A percentile compares a stretch with the other conserved stretches of the same genome.
Conservation (phyloP, 2,329 filamentous ascomycete species). For the Chaetomiaceae sp. region DNA sequence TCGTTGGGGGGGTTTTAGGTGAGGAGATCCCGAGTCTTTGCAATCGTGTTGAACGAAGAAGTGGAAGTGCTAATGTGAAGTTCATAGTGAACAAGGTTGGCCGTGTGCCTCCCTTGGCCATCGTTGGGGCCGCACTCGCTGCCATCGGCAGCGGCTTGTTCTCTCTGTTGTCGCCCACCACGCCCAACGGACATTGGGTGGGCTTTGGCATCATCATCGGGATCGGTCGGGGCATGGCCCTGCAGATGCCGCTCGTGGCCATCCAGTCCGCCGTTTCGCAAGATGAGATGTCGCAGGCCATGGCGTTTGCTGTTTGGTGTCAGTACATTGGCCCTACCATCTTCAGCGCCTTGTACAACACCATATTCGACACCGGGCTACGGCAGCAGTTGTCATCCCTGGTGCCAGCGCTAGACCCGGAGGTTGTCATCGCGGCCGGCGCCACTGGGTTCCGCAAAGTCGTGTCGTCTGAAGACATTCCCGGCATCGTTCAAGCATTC, state of each 20-base stretch:
- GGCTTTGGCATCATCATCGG: background rate
- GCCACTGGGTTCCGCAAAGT: background rate
- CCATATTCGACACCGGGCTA: constrained; percentile 21
- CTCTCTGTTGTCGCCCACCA: too few species aligned
- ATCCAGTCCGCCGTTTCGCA: constrained; percentile 14
- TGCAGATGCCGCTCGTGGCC: constrained; percentile 5
- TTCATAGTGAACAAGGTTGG: background rate
- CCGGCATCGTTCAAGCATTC: background rate
- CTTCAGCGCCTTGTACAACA: constrained; percentile 15
- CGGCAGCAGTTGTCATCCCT: background rate
- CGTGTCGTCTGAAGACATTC: background rate
- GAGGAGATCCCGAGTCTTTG: constrained; percentile 7
- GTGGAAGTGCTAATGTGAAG: too few species aligned
- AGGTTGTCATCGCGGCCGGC: constrained; percentile 1
- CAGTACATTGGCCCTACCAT: constrained; percentile 14
- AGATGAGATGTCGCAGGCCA: constrained; percentile 10
- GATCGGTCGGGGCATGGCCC: background rate
- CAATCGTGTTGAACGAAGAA: too few species aligned
- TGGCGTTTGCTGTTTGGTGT: constrained; percentile 15
- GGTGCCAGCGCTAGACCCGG: background rate
- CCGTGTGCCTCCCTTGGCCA: too few species aligned
- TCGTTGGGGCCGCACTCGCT: too few species aligned
- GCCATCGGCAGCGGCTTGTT: too few species aligned
- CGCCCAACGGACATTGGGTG: constrained; percentile 8
- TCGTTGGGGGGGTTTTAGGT: background rate